Evolutionary conservation across 2,329 filamentous ascomycete genomes (phyloP), one percentile per base, ranked within the genome.

Genomic region (Neonectria hederae): DNA sequence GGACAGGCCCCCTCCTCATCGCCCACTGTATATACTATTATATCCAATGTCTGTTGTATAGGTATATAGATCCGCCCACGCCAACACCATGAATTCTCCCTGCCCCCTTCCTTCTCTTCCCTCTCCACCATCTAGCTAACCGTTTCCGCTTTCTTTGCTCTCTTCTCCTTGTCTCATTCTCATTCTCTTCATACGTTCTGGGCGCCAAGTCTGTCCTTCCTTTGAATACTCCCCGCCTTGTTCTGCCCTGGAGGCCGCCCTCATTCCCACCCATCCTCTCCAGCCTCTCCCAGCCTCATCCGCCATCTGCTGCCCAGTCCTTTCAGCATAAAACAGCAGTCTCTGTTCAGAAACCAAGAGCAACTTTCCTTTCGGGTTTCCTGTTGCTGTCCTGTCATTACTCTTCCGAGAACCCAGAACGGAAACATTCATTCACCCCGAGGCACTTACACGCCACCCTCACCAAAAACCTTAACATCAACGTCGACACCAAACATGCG

Each of bases 401-500:
- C 13, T 24, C 14, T 49, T 49, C 26, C 46, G 26, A 49, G 14
- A 11, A 26, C 24, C 17, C 46, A 49, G 9, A 19, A n/a, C 46
- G 26, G 46, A 49, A 38, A 54, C 42, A 43, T 19, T 28, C n/a
- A 21, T 13, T 21, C 17, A n/a, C n/a, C 19, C 22, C 40, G 9
- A 51, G 26, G 28, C 56, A 53, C 58, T 65, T 69, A 54, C 54
- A 69, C 32, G 32, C 54, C 42, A 35, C 51, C 40, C 32, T 30
- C 45, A 45, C 38, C 35, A n/a, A n/a, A n/a, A n/a, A n/a, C n/a
- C n/a, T n/a, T n/a, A n/a, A n/a, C n/a, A 38, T 32, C 51, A 24
- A 19, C 45, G 49, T 42, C 30, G 43, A 24, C 5, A 26, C 35
- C 49, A 55, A 71, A 63, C 22, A 77, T 77, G 76, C 72, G 68